Evolutionary conservation across 148 eudicot species (phyloP), one percentile per base, ranked within the genome.

Genomic region (Linanthus parryae): DNA sequence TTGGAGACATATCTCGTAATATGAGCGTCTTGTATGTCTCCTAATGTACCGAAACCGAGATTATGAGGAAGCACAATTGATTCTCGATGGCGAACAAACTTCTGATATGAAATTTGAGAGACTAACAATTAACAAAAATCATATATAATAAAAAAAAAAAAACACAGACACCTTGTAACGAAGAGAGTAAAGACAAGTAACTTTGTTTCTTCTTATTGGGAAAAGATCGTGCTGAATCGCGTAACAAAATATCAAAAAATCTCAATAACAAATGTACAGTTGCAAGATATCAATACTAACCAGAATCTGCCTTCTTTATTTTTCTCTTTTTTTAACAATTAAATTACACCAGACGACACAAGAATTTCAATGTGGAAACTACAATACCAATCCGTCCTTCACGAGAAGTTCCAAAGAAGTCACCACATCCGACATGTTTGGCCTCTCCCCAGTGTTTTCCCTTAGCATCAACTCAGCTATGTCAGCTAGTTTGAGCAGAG

Each of bases 401-500:
- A 77, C 79, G 37, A 84, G 73, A 51, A 60, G 87, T 50, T 87
- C 96, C 59, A 87, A 59, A 10, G 70, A 65, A 64, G 56, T 51
- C 28, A 80, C 94, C 57, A 92, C 51, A 40, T 76, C 71, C 26
- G 78, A 61, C 79, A 92, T 87, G 9, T 68, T 66, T 36, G 90
- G 94, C 30, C 94, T 70, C 43, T 81, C 79, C 8, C 64, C 47
- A 18, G 83, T 68, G 62, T 79, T 72, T 57, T 92, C 96, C 59
- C 77, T 73, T 53, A 87, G 64, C 10, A 87, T 67, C 8, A 65
- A 36, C 72, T 84, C 98, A 0, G 98, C 94, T 34, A 88, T 61
- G 27, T 92, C 96, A 28, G 96, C 94, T 17, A 92, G 80, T 68
- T 69, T 77, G 24, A 92, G 90, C 63, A 92, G 45, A 42, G 98